Conservation (phyloP, 2,329 filamentous ascomycete species). For the Cordyceps tenuipes region DNA sequence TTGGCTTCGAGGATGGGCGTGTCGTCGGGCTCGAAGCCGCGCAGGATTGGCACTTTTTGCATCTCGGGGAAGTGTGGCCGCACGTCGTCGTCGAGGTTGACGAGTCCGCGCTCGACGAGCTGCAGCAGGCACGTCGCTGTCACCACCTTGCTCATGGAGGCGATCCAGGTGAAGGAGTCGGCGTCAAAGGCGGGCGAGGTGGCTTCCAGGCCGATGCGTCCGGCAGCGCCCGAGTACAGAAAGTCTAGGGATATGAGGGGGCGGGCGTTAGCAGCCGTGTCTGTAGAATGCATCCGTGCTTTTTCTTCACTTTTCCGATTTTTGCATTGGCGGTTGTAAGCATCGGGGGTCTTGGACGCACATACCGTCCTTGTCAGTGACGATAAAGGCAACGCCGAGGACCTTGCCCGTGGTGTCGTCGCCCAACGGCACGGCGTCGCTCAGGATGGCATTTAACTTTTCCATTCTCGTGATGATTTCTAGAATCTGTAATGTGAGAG, state of each 20-base stretch:
- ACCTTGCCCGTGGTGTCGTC: constrained; percentile 25
- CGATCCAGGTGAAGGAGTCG: constrained; percentile 28
- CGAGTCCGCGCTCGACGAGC: constrained; percentile 27
- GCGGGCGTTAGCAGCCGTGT: neutral
- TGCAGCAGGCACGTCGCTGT: constrained; percentile 31
- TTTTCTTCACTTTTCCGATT: neutral
- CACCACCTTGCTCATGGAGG: constrained; percentile 37
- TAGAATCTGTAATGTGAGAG: neutral
- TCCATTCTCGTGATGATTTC: constrained; percentile 16
- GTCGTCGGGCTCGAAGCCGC: constrained; percentile 27
- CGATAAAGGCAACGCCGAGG: constrained; percentile 29
- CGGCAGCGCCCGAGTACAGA: constrained; percentile 29
- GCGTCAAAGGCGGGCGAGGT: constrained; percentile 23
- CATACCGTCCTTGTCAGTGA: constrained; percentile 25
- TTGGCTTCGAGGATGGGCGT: constrained; percentile 31
- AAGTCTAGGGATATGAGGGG: no score
- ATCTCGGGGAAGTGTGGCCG: constrained; percentile 28
- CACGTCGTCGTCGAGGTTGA: constrained; percentile 31
- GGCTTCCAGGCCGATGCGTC: constrained; percentile 24
- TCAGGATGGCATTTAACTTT: constrained; percentile 22
- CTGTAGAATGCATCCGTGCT: no score
- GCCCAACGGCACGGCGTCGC: constrained; percentile 21
- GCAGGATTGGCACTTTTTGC: constrained; percentile 25
- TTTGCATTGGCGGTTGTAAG: neutral
- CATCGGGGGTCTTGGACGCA: neutral